Base-by-base conservation (phyloP, 306 rosid genomes). In the Adenanthera pavonina region DNA sequence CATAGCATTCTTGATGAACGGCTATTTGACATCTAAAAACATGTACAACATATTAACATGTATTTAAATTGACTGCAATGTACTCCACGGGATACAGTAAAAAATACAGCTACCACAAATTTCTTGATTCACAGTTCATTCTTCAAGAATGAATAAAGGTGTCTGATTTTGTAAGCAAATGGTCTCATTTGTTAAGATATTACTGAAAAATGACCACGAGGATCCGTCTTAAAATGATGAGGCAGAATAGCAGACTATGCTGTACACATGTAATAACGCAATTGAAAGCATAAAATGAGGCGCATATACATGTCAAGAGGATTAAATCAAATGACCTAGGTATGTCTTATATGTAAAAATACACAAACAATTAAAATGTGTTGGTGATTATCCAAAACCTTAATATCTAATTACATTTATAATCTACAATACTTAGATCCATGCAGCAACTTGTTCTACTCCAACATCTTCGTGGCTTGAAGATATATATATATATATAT, bases 1-100 rank as follows among this genome's bases (percentile, higher is more conserved):
- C 99, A 83, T 96, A 96, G 89, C 99, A 96, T 87, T 96, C 99
- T 88, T 96, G 99, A 94, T 96, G 99, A 81, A 96, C 98, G 4
- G 99, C 98, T 81, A 96, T 94, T 88, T 96, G 99, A 86, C 99
- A 96, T 86, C 99, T 96, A 81, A 67, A 82, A 57, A 64, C 84
- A 88, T 30, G 87, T 30, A 70, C 30, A 80, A 62, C 16, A 78
- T 73, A 68, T 76, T 35, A 25, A 25, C 16, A 60, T 4, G 25
- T 60, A 72, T 72, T 53, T 43, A 76, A 15, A 36, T 66, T 46
- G 74, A 56, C 79, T 68, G 61, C 57, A 82, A 66, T 51, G 56
- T 34, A 66, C 68, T 16, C 53, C 61, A 76, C 73, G 72, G 78
- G 13, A 34, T 15, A 43, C 19, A 74, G 75, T 38, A 64, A 11